Percentiles rank a stretch among this genome's conserved stretches.
Evolutionary conservation across 371 early-diverging fungal species (phyloP).

Genomic region (Parasitella parasitica): DNA sequence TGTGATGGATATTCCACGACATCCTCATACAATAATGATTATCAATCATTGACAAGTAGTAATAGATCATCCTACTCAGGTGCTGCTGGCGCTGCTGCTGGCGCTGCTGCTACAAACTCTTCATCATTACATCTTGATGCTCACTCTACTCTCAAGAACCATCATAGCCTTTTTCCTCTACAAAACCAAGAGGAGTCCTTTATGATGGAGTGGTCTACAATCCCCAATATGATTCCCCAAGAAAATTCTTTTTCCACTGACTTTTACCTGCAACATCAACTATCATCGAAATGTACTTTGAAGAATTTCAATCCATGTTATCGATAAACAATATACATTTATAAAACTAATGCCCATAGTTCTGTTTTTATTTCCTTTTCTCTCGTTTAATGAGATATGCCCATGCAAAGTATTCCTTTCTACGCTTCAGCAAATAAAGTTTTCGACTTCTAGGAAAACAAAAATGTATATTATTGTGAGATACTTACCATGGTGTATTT

Average conservation of each 20-base stretch:
- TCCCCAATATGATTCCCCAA: background rate
- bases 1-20: slow-evolving; percentile 23
- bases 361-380: no score
- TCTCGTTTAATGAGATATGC: no score
- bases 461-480: no score
- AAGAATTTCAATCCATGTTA: background rate
- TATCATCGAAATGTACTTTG: background rate
- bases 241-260: background rate
- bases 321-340: background rate
- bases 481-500: no score
- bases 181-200: background rate
- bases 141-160: background rate
- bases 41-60: background rate
- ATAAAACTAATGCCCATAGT: background rate
- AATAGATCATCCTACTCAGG: background rate
- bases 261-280: background rate
- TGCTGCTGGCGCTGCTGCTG: background rate
- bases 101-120: no score
- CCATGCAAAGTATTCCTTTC: no score
- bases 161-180: background rate
- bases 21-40: slow-evolving; percentile 1
- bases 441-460: no score
- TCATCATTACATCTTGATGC: background rate
- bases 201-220: background rate
- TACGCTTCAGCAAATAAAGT: no score